These are phyloP conservation scores for Vigna hirtella DNA, from an alignment of 306 rosid genomes.

Conservation along the genomic window DNA sequence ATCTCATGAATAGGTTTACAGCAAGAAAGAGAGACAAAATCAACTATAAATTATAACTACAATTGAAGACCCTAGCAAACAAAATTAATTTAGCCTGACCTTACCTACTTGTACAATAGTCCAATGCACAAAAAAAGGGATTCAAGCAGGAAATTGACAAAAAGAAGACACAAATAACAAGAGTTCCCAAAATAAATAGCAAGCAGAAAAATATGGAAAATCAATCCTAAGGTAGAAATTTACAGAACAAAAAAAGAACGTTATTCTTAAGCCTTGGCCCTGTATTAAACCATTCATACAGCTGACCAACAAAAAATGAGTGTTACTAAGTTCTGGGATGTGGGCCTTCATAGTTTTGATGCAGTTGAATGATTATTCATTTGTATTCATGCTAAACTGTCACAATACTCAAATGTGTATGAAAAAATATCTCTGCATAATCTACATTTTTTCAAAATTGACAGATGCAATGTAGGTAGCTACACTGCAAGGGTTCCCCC, in stretches of 20 bases:
- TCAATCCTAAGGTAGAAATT: neutral
- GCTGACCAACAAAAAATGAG: neutral
- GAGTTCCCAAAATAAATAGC: neutral
- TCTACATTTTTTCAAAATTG: slow-evolving; percentile 4
- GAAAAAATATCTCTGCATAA: neutral
- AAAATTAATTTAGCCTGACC: neutral
- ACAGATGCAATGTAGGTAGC: neutral
- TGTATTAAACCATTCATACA: neutral
- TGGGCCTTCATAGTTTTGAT: neutral
- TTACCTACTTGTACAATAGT: neutral
- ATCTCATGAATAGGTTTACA: neutral
- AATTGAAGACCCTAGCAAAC: neutral
- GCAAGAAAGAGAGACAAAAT: neutral
- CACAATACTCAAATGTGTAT: neutral
- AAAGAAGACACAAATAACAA: neutral
- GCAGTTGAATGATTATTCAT: neutral
- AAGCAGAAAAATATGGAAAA: neutral
- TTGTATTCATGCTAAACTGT: neutral
- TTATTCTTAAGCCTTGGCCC: neutral
- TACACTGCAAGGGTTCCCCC: neutral
- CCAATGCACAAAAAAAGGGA: neutral
- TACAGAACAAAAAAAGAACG: neutral
- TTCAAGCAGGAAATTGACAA: slow-evolving; percentile 5
- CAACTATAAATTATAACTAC: neutral
- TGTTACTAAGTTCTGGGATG: neutral